phyloP scores from a whole-genome alignment of 768 basidiomycete species.

The Russula emetica region DNA sequence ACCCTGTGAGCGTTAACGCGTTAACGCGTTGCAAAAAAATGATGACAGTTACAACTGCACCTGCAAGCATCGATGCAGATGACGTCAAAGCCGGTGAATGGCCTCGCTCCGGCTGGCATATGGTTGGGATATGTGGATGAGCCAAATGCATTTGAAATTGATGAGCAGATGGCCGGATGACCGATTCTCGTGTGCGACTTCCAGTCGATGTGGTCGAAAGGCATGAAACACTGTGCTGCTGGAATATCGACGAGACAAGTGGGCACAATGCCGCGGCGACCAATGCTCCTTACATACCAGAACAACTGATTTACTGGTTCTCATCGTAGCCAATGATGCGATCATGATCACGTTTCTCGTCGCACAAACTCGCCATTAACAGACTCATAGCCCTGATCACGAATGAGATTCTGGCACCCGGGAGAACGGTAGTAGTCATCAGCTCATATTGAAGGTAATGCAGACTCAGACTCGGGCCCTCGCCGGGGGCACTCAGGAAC shows the following conservation, averaged over 20 bases:
- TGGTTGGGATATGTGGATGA: constrained; percentile 84
- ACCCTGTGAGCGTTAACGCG: constrained; percentile 91
- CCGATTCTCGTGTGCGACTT: constrained; percentile 86
- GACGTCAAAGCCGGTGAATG: constrained; percentile 78
- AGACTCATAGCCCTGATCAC: constrained; percentile 98
- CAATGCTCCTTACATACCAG: constrained; percentile 99
- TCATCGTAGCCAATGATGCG: constrained; percentile 98
- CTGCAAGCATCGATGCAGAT: constrained; percentile 92
- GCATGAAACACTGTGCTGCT: constrained; percentile 73
- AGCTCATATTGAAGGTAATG: constrained; percentile 99
- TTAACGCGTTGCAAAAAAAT: constrained; percentile 95
- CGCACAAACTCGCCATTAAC: constrained; percentile 92
- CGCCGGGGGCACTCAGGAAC: constrained; percentile 81
- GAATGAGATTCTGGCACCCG: constrained; percentile 98
- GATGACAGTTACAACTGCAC: constrained; percentile 87
- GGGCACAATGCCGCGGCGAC: constrained; percentile 81
- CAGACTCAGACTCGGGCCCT: too few relatives aligned
- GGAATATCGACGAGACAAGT: constrained; percentile 84
- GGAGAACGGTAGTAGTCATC: constrained; percentile 99
- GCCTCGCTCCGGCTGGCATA: constrained; percentile 55
- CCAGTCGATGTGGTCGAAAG: constrained; percentile 66
- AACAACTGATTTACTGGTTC: constrained; percentile 84
- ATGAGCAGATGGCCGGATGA: constrained; percentile 95
- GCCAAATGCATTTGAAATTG: constrained; percentile 99
- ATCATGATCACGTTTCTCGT: constrained; percentile 85